These are phyloP conservation scores for Chlamydomonas applanata DNA, from an alignment of 139 green algal species.

Conservation along the genomic window DNA sequence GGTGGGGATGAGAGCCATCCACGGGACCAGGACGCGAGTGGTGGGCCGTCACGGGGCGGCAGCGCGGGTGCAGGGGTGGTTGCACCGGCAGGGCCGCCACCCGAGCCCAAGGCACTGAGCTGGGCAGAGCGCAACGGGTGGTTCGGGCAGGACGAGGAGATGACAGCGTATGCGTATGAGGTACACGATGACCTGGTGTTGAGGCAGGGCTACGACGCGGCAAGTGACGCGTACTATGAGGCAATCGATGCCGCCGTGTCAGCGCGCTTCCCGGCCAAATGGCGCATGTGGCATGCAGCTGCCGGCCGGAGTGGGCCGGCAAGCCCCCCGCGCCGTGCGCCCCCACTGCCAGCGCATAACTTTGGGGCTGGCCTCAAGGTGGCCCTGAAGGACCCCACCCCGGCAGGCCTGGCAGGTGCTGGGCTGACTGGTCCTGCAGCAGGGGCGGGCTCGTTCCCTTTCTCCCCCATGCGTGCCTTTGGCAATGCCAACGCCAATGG, in stretches of 20 bases:
- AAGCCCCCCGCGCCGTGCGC: neutral
- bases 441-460: too few relatives aligned
- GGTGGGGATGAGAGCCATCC: too few relatives aligned
- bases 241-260: slow-evolving; percentile 25
- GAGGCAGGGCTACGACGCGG: slow-evolving; percentile 13
- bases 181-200: slow-evolving; percentile 38
- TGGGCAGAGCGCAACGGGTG: slow-evolving; percentile 58
- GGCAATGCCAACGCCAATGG: slow-evolving; percentile 2
- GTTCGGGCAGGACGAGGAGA: slow-evolving; percentile 55
- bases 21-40: too few relatives aligned
- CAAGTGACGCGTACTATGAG: slow-evolving; percentile 32
- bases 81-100: neutral
- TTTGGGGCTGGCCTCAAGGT: slow-evolving; percentile 9
- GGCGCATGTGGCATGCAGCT: neutral
- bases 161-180: slow-evolving; percentile 37
- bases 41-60: neutral
- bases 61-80: neutral
- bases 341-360: neutral
- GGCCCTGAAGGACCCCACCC: slow-evolving; percentile 8
- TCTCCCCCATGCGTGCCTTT: neutral
- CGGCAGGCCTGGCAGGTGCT: neutral
- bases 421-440: too few relatives aligned
- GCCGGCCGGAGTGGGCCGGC: neutral
- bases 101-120: slow-evolving; percentile 32
- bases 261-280: slow-evolving; percentile 28